Percentiles rank a stretch among this genome's conserved stretches.
Conservation (phyloP, 2,329 filamentous ascomycete genomes). For the Neofusicoccum ribis region DNA sequence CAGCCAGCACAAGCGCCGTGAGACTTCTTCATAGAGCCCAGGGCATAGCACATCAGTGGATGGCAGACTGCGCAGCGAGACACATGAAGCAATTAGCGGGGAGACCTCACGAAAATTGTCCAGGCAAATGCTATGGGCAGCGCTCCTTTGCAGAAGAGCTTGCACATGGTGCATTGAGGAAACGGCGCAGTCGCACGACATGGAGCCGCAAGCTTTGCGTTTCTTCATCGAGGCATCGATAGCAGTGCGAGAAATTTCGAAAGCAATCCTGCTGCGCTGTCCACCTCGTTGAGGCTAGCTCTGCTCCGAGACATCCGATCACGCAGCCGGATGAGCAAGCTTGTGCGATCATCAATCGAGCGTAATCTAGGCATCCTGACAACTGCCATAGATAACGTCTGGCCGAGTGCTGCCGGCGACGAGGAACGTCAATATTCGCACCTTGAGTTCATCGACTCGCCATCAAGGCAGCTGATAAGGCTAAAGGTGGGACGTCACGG, state of each 20-base stretch:
- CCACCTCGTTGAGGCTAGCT: slow-evolving; percentile 37
- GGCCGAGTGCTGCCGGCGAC: slow-evolving; percentile 40
- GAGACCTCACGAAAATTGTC: slow-evolving; percentile 42
- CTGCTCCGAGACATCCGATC: slow-evolving; percentile 52
- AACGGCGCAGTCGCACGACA: not conserved
- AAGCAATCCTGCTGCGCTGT: slow-evolving; percentile 38
- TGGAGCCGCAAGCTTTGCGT: slow-evolving; percentile 20
- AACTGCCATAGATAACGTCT: slow-evolving; percentile 42
- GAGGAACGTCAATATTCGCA: slow-evolving; percentile 22
- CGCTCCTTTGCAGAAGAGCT: slow-evolving; percentile 57
- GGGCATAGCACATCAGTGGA: slow-evolving; percentile 52
- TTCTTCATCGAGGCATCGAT: slow-evolving; percentile 44
- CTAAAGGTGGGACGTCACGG: not conserved
- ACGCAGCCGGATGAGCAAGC: slow-evolving; percentile 37
- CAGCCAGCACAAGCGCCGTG: not conserved
- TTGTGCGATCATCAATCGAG: slow-evolving; percentile 40
- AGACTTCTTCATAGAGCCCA: slow-evolving; percentile 47
- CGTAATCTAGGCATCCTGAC: slow-evolving; percentile 30
- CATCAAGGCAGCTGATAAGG: not conserved
- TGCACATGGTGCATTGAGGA: slow-evolving; percentile 28
- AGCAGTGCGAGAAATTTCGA: slow-evolving; percentile 51
- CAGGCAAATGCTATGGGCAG: slow-evolving; percentile 54
- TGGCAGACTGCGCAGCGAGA: slow-evolving; percentile 48
- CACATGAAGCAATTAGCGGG: slow-evolving; percentile 40
- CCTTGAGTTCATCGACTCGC: slow-evolving; percentile 26